A percentile compares a stretch with the other conserved stretches of the same genome.
phyloP scores from a whole-genome alignment of 2,329 filamentous ascomycete species.

The Colletotrichum zoysiae region DNA sequence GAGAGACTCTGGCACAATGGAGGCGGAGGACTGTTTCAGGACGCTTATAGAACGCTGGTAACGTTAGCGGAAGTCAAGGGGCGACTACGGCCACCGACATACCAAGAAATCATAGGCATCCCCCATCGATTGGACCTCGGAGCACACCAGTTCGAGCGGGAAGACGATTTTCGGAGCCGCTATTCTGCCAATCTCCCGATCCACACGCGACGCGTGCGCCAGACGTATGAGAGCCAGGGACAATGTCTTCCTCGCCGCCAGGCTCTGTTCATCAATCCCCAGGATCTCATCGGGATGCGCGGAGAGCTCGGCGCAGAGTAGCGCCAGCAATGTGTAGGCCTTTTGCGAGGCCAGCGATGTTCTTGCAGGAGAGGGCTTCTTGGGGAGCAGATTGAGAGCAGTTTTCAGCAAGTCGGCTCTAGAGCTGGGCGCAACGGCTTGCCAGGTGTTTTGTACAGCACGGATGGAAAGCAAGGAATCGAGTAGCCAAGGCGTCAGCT shows the following conservation, averaged over 20 bases:
- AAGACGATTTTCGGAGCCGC: conserved; percentile 58
- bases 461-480: conserved; percentile 61
- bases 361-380: conserved; percentile 13
- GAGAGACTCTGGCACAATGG: conserved; percentile 43
- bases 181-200: conserved; percentile 53
- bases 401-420: conserved; percentile 25
- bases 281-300: conserved; percentile 50
- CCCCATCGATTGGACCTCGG: conserved; percentile 49
- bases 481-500: conserved; percentile 62
- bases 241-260: conserved; percentile 50
- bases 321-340: conserved; percentile 53
- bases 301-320: conserved; percentile 58
- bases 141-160: conserved; percentile 54
- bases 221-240: conserved; percentile 56
- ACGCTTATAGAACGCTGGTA: conserved; percentile 49
- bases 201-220: conserved; percentile 50
- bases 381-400: conserved; percentile 26
- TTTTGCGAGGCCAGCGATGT: conserved; percentile 50
- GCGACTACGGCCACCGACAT: conserved; percentile 39
- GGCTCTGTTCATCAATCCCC: conserved; percentile 46
- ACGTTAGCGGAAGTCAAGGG: conserved; percentile 12
- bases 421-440: conserved; percentile 42
- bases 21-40: conserved; percentile 45
- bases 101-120: conserved; percentile 59
- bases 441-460: conserved; percentile 55